These are phyloP conservation scores for Spathaspora sp. DNA, from an alignment of 1,139 yeast genomes.

Conservation along the genomic window DNA sequence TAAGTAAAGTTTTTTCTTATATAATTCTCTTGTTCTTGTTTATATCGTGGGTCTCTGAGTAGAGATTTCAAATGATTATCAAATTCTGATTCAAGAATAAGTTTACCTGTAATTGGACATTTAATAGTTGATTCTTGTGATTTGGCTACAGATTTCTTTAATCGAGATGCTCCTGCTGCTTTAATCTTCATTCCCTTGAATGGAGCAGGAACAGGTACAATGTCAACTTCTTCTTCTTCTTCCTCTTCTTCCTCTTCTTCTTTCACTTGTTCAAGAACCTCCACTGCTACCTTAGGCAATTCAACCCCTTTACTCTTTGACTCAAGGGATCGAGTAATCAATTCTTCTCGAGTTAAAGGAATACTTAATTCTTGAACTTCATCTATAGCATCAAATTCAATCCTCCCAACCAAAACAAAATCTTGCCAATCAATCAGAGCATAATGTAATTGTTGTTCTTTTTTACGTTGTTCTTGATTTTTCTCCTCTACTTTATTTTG, in stretches of 20 bases:
- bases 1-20: constrained; percentile 59
- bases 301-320: constrained; percentile 25
- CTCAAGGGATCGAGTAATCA: constrained; percentile 62
- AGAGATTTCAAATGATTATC: constrained; percentile 73
- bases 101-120: constrained; percentile 74
- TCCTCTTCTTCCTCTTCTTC: constrained; percentile 13
- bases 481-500: constrained; percentile 28
- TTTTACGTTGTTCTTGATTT: constrained; percentile 33
- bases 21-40: constrained; percentile 65
- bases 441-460: constrained; percentile 46
- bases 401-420: constrained; percentile 67
- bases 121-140: constrained; percentile 30
- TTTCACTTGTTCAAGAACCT: constrained; percentile 4
- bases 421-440: constrained; percentile 90
- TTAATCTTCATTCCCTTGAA: constrained; percentile 60
- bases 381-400: constrained; percentile 68
- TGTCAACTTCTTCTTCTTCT: constrained; percentile 16
- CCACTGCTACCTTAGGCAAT: constrained; percentile 6
- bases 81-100: constrained; percentile 69
- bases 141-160: constrained; percentile 35
- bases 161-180: constrained; percentile 69
- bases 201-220: constrained; percentile 11
- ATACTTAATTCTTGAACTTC: constrained; percentile 57
- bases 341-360: constrained; percentile 60
- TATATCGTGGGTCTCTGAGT: constrained; percentile 76